phyloP scores from a whole-genome alignment of 1,284 basidiomycete species.

The Cryptococcus jaspeensis region DNA sequence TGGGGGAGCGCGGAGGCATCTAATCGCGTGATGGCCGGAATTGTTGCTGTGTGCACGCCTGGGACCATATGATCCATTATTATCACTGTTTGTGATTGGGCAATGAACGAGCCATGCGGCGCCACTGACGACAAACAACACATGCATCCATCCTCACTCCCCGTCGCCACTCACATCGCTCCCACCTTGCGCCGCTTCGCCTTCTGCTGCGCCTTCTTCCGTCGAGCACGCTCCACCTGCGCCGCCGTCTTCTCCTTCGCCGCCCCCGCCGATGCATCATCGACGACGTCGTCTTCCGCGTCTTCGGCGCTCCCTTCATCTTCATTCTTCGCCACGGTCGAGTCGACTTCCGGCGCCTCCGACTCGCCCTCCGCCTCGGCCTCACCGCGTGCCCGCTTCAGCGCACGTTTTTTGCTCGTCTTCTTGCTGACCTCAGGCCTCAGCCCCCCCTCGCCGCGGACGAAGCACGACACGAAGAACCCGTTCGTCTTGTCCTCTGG shows the following conservation, averaged over 20 bases:
- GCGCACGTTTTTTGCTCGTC: not conserved
- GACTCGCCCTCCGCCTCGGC: slow-evolving; percentile 4
- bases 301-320: not conserved
- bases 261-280: not conserved
- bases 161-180: not conserved
- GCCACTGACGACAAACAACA: no score
- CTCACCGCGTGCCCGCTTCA: slow-evolving; percentile 1
- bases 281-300: no score
- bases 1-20: not conserved
- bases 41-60: no score
- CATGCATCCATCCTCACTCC: not conserved
- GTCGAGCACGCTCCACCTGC: slow-evolving; percentile 34
- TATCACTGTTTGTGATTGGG: no score
- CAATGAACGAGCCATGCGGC: no score
- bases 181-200: slow-evolving; percentile 24
- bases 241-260: slow-evolving; percentile 35
- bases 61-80: no score
- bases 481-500: slow-evolving; percentile 90
- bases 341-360: no score
- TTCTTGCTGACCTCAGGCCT: slow-evolving; percentile 5
- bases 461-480: slow-evolving; percentile 88
- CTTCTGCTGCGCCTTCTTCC: slow-evolving; percentile 44
- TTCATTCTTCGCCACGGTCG: not conserved
- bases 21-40: no score
- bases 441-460: slow-evolving; percentile 7